phyloP scores from a whole-genome alignment of 2,329 filamentous ascomycete genomes.

The Ophiostoma fasciatum region DNA sequence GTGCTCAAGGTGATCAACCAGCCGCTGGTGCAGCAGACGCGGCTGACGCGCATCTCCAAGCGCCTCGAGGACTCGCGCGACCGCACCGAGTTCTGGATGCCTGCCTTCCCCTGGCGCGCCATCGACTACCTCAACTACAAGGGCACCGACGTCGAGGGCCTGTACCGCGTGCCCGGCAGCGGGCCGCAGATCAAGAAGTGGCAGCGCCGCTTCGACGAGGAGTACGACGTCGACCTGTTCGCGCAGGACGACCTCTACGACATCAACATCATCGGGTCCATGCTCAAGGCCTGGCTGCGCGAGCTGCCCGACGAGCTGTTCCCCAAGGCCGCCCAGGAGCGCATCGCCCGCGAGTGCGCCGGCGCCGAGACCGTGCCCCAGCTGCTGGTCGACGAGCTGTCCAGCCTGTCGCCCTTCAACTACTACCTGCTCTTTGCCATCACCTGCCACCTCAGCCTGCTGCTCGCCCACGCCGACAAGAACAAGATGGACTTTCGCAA shows the following conservation, averaged over 20 bases:
- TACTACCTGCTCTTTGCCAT: constrained; percentile 97
- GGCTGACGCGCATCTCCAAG: constrained; percentile 83
- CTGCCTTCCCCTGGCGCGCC: constrained; percentile 82
- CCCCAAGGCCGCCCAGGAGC: constrained; percentile 68
- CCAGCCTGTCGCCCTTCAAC: constrained; percentile 88
- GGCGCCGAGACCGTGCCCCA: constrained; percentile 71
- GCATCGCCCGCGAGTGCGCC: constrained; percentile 64
- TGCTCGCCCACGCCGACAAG: constrained; percentile 82
- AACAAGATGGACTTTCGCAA: constrained; percentile 99
- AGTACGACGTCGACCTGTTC: constrained; percentile 81
- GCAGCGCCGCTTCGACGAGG: constrained; percentile 82
- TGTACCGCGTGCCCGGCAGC: constrained; percentile 86
- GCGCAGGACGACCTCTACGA: constrained; percentile 80
- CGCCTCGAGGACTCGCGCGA: constrained; percentile 75
- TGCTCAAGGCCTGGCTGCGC: constrained; percentile 92
- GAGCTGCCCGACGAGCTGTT: constrained; percentile 91
- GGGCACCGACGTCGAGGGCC: constrained; percentile 80
- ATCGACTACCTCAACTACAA: constrained; percentile 96
- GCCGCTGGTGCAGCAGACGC: constrained; percentile 75
- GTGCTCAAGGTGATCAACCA: constrained; percentile 72
- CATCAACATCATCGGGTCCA: constrained; percentile 89
- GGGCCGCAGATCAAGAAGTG: constrained; percentile 84
- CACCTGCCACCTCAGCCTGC: constrained; percentile 83
- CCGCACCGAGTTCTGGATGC: constrained; percentile 99
- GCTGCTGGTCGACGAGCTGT: constrained; percentile 73